phyloP scores from a whole-genome alignment of 306 rosid genomes.

The Malus sylvestris region DNA sequence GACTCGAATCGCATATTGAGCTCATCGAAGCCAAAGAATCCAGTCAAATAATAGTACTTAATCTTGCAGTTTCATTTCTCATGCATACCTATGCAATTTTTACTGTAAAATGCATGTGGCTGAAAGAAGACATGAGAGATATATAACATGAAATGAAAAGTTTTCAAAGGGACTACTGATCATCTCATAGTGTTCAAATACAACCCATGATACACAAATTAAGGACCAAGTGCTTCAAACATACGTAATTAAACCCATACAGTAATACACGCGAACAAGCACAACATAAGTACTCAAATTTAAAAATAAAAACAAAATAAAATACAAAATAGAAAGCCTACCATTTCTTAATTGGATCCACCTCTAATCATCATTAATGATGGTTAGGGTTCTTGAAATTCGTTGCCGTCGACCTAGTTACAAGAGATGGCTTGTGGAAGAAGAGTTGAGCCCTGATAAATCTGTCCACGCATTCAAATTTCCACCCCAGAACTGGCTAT shows the following conservation, averaged over 20 bases:
- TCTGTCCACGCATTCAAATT: slow-evolving; percentile 48
- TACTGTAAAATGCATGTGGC: not conserved
- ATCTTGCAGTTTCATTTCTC: not conserved
- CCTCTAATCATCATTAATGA: not conserved
- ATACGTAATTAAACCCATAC: not conserved
- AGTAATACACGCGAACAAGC: not conserved
- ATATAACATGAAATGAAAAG: not conserved
- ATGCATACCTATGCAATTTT: not conserved
- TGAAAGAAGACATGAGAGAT: not conserved
- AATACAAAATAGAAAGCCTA: not conserved
- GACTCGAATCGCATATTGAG: not conserved
- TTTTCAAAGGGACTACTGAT: not conserved
- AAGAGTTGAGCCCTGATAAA: slow-evolving; percentile 56
- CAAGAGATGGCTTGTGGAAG: slow-evolving; percentile 55
- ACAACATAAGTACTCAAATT: not conserved
- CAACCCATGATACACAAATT: not conserved
- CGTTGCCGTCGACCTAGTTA: not conserved
- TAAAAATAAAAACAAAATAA: not conserved
- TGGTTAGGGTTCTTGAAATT: not conserved
- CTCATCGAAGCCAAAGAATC: not conserved
- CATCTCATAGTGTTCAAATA: not conserved
- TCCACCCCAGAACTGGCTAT: slow-evolving; percentile 27
- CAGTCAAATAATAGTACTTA: not conserved
- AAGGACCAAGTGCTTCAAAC: not conserved
- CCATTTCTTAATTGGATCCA: not conserved